Conservation (phyloP, 176 grass and related monocot species). For the Luzula sylvatica region DNA sequence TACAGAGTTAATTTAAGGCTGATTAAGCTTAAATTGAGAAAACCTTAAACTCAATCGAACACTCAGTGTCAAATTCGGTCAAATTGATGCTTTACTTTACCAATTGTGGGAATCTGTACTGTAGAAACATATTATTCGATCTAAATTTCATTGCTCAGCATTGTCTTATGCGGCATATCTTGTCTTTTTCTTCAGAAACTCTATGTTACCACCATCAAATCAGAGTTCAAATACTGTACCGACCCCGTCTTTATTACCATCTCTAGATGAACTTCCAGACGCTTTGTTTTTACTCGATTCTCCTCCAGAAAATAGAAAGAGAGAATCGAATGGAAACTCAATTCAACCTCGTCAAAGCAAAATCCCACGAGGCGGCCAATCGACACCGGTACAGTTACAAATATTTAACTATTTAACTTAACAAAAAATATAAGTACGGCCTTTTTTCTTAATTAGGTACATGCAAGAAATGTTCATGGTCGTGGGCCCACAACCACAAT, state of each 20-base stretch:
- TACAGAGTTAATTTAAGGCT: neutral
- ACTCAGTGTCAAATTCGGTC: slow-evolving; percentile 3
- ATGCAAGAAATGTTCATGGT: slow-evolving; percentile 29
- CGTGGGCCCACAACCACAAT: slow-evolving; percentile 26
- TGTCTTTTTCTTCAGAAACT: slow-evolving; percentile 7
- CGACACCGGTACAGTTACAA: slow-evolving; percentile 4
- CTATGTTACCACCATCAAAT: slow-evolving; percentile 3
- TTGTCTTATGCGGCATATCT: neutral
- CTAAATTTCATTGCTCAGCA: slow-evolving; percentile 8
- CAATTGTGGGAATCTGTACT: neutral
- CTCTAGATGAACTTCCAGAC: slow-evolving; percentile 71
- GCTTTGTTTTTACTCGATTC: slow-evolving; percentile 41
- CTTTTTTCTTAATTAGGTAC: slow-evolving; percentile 12
- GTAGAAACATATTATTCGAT: neutral
- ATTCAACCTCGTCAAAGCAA: slow-evolving; percentile 32
- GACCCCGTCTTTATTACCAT: slow-evolving; percentile 27
- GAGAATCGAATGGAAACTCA: slow-evolving; percentile 67
- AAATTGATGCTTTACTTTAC: neutral
- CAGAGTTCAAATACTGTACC: slow-evolving; percentile 15
- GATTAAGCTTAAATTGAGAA: too few species aligned
- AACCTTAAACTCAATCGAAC: too few species aligned
- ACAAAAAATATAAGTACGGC: too few species aligned
- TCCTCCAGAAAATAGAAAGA: slow-evolving; percentile 43
- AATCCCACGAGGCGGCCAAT: slow-evolving; percentile 37
- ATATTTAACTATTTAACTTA: too few species aligned